Conservation (phyloP, 345 rosid genomes). For the Eucalyptus urophylla region DNA sequence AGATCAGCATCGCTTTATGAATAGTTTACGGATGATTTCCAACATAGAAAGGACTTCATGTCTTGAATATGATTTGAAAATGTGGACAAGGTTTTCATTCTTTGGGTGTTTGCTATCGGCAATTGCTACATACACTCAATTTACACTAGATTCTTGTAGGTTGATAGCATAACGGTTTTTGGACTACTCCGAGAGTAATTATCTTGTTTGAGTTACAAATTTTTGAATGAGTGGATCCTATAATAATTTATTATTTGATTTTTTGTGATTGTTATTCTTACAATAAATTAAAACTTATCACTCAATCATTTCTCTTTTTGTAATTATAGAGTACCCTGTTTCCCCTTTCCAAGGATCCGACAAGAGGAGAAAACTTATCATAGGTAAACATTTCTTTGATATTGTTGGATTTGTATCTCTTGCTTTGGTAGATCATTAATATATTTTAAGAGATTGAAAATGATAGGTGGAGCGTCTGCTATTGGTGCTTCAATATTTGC, state of each 20-base stretch:
- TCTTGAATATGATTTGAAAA: neutral
- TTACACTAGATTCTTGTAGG: neutral
- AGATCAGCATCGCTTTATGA: neutral
- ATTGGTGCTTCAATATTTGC: accelerated
- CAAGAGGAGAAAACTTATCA: accelerated
- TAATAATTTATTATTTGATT: too few relatives aligned
- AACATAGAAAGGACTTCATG: neutral
- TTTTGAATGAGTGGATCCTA: accelerated
- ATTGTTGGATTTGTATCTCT: neutral
- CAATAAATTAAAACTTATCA: accelerated
- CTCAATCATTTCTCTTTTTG: too few relatives aligned
- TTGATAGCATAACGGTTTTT: accelerated
- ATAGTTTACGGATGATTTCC: neutral
- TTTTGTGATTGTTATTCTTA: too few relatives aligned
- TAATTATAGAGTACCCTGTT: neutral
- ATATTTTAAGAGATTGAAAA: too few relatives aligned
- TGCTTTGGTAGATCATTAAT: accelerated
- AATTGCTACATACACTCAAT: too few relatives aligned
- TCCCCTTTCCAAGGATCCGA: neutral
- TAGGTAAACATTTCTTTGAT: neutral
- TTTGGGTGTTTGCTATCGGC: too few relatives aligned
- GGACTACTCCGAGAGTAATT: too few relatives aligned
- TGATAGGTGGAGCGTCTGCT: accelerated
- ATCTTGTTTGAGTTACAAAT: too few relatives aligned
- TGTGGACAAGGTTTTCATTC: too few relatives aligned